phyloP scores from a whole-genome alignment of 768 basidiomycete species.

The Agaricus blazei region DNA sequence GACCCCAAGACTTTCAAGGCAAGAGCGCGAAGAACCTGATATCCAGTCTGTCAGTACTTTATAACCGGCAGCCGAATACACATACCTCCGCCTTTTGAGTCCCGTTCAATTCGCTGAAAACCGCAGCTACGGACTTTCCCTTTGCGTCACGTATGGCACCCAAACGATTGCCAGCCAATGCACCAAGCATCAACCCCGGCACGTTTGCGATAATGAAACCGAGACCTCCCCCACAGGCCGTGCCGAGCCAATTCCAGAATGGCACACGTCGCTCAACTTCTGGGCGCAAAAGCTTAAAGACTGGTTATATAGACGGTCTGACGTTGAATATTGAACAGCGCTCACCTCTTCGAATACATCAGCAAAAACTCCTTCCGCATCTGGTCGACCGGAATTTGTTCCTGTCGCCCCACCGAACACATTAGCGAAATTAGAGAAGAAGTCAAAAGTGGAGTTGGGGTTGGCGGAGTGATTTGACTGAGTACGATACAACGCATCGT shows the following conservation, averaged over 20 bases:
- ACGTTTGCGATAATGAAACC: constrained; percentile 68
- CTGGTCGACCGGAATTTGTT: constrained; percentile 44
- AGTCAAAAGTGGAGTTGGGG: constrained; percentile 63
- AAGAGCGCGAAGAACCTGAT: constrained; percentile 72
- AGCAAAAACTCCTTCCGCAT: constrained; percentile 79
- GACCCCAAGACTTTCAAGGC: constrained; percentile 82
- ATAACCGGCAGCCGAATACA: constrained; percentile 1
- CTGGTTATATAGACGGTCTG: not conserved
- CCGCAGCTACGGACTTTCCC: constrained; percentile 87
- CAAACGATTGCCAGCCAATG: constrained; percentile 83
- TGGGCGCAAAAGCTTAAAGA: constrained; percentile 62
- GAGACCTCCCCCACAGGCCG: constrained; percentile 65
- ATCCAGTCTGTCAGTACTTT: not conserved
- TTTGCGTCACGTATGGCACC: constrained; percentile 93
- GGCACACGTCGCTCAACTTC: constrained; percentile 69
- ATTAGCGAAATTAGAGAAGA: constrained; percentile 72
- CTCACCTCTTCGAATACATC: constrained; percentile 89
- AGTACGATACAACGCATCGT: constrained; percentile 61
- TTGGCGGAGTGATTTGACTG: constrained; percentile 53
- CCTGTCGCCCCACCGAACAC: constrained; percentile 53
- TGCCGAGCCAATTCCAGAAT: constrained; percentile 76
- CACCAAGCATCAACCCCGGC: constrained; percentile 83
- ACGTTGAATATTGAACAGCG: not conserved
- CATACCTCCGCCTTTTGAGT: constrained; percentile 84
- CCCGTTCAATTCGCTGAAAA: constrained; percentile 73